Conservation (phyloP, 495 filamentous ascomycete genomes). For the Xylaria flabelliformis region DNA sequence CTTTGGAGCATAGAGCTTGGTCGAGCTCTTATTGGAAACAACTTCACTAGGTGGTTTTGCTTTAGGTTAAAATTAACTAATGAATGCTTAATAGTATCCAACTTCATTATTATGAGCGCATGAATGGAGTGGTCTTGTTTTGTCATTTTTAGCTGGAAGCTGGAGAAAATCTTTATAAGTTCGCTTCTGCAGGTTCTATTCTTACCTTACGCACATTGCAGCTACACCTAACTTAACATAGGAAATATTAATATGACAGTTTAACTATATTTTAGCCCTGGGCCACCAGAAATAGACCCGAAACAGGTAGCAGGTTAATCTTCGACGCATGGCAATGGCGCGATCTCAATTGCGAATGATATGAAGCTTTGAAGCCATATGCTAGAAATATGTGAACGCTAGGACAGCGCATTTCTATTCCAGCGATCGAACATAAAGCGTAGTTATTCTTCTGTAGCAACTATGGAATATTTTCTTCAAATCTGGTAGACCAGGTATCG, state of each 20-base stretch:
- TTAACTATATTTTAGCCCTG: neutral
- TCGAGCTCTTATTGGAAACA: neutral
- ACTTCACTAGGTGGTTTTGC: neutral
- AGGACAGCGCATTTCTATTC: neutral
- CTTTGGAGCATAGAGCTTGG: neutral
- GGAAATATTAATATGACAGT: neutral
- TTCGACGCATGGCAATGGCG: neutral
- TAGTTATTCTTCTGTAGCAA: neutral
- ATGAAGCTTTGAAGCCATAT: neutral
- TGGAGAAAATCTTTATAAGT: neutral
- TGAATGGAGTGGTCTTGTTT: neutral
- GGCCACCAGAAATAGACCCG: neutral
- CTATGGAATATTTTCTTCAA: neutral
- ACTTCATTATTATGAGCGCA: neutral
- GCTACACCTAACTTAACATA: neutral
- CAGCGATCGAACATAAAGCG: neutral
- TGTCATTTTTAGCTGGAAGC: too few species aligned
- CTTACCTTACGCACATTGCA: neutral
- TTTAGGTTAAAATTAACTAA: neutral
- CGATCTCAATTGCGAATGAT: neutral
- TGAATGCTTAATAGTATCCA: neutral
- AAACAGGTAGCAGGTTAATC: neutral
- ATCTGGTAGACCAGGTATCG: neutral
- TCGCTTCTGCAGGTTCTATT: neutral
- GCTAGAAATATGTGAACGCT: neutral